Percentiles rank a stretch among this genome's conserved stretches.
Conservation (phyloP, 768 basidiomycete species). For the Cyclocybe cylindracea region DNA sequence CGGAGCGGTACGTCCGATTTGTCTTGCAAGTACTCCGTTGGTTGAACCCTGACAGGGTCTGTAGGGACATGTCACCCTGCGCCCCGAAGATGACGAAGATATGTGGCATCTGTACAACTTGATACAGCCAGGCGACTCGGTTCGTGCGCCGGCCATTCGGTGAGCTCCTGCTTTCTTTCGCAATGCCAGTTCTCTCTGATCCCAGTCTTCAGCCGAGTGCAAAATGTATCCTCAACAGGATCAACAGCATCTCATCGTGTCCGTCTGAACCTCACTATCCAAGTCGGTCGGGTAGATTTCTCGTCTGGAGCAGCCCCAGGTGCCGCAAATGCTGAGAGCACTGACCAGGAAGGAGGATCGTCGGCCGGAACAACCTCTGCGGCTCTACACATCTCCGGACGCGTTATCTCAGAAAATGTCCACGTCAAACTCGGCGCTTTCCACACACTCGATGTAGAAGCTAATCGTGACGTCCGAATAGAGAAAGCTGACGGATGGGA, state of each 20-base stretch:
- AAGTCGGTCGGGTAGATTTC: constrained; percentile 80
- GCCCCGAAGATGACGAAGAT: constrained; percentile 98
- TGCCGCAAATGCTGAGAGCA: constrained; percentile 42
- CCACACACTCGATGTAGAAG: constrained; percentile 93
- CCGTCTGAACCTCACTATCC: constrained; percentile 79
- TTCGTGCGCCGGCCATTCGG: constrained; percentile 86
- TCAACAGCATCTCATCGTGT: constrained; percentile 92
- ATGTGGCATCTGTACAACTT: constrained; percentile 99
- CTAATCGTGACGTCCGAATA: constrained; percentile 87
- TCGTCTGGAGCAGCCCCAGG: constrained; percentile 63
- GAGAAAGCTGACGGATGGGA: constrained; percentile 93
- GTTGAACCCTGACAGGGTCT: constrained; percentile 32
- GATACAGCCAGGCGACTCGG: constrained; percentile 84
- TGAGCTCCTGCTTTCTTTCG: constrained; percentile 27
- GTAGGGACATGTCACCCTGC: constrained; percentile 91
- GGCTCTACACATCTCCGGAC: constrained; percentile 83
- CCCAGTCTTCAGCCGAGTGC: constrained; percentile 65
- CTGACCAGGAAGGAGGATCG: constrained; percentile 36
- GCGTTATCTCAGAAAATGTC: constrained; percentile 81
- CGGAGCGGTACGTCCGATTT: constrained; percentile 57
- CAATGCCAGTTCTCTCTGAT: background rate
- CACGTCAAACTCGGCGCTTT: constrained; percentile 91
- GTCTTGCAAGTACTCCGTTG: constrained; percentile 9
- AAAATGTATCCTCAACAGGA: constrained; percentile 88
- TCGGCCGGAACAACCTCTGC: constrained; percentile 48